Evolutionary conservation across 2,329 filamentous ascomycete species (phyloP).

Genomic region (Fusarium pseudocircinatum): DNA sequence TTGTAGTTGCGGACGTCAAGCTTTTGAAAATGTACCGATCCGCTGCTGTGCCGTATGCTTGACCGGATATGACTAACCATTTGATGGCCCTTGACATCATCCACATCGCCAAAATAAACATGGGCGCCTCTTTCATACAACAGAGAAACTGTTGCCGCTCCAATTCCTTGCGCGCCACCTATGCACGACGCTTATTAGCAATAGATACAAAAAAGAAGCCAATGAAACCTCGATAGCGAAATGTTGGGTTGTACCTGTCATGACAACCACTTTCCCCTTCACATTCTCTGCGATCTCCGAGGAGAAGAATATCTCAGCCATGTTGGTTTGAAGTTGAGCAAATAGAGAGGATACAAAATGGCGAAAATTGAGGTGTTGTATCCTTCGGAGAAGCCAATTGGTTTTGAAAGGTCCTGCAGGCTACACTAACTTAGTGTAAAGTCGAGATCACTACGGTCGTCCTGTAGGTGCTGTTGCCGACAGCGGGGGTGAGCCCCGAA

Average conservation of each 20-base stretch:
- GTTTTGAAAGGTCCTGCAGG: neutral
- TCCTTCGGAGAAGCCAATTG: rapidly evolving
- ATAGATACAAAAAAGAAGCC: rapidly evolving
- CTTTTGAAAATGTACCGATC: neutral
- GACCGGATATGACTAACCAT: neutral
- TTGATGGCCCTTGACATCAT: neutral
- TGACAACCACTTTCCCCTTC: neutral
- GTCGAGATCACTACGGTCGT: rapidly evolving
- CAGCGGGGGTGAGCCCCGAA: neutral
- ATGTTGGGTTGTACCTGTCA: neutral
- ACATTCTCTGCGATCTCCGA: neutral
- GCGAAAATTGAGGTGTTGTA: rapidly evolving
- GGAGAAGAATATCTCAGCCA: neutral
- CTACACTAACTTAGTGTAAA: neutral
- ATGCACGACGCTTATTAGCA: rapidly evolving
- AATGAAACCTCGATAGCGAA: rapidly evolving
- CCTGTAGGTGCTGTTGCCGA: neutral
- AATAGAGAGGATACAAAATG: rapidly evolving
- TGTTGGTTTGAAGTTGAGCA: neutral
- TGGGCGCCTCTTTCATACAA: neutral
- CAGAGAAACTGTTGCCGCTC: neutral
- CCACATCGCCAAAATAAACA: neutral
- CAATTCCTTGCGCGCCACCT: slow-evolving; percentile 1
- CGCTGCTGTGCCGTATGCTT: neutral
- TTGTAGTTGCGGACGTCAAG: slow-evolving; percentile 3